Conservation (phyloP, 2,329 filamentous ascomycete genomes). For the Helicocarpus griseus region DNA sequence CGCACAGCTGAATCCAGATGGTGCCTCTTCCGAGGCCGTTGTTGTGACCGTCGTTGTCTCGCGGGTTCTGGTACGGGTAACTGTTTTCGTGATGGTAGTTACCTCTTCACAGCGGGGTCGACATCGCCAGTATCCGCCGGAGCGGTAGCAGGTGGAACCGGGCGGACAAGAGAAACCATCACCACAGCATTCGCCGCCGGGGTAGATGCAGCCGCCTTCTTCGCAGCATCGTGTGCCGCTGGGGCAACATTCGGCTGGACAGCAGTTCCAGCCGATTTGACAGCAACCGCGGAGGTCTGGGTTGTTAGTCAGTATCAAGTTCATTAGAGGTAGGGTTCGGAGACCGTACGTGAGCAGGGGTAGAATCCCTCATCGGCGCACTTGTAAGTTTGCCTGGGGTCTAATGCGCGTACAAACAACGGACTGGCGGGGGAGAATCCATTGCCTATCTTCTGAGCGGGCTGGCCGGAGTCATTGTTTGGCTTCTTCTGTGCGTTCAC, state of each 20-base stretch:
- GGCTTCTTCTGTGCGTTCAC: not conserved
- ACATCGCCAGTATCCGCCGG: not conserved
- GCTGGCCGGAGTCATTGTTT: not conserved
- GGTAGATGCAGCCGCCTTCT: not conserved
- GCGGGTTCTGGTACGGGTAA: not conserved
- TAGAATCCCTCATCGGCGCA: not conserved
- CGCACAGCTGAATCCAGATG: not conserved
- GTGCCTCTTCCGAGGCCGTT: not conserved
- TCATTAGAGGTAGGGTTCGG: no score
- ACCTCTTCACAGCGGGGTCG: not conserved
- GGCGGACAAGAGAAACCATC: not conserved
- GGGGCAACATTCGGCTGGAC: not conserved
- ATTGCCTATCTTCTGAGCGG: not conserved
- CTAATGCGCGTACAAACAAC: not conserved
- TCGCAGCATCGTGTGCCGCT: not conserved
- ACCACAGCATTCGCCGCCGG: not conserved
- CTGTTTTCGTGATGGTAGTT: not conserved
- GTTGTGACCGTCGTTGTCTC: not conserved
- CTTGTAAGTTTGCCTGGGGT: not conserved
- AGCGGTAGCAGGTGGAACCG: not conserved
- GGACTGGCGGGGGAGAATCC: not conserved
- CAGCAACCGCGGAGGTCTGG: not conserved
- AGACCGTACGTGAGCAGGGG: not conserved
- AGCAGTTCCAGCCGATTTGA: not conserved
- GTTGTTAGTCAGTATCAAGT: no score